A percentile compares a stretch with the other conserved stretches of the same genome.
Conservation (phyloP, 768 basidiomycete genomes). For the Pleurotus tuoliensis region DNA sequence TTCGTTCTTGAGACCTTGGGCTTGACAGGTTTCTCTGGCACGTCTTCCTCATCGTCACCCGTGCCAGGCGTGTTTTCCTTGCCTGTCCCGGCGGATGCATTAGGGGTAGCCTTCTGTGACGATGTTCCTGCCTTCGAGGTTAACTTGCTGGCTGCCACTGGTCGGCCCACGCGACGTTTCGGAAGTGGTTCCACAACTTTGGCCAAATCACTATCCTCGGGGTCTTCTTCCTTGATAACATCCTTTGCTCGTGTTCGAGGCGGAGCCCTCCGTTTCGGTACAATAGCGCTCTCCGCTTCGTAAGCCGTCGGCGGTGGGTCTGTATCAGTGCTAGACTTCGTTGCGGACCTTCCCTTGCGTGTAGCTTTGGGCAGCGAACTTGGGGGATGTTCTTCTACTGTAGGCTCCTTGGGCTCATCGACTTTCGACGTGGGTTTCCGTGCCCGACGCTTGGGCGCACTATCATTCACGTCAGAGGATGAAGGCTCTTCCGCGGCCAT, state of each 20-base stretch:
- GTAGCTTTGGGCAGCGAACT: conserved; percentile 3
- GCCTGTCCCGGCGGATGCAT: conserved; percentile 19
- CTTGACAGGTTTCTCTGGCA: conserved; percentile 21
- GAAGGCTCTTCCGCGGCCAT: not conserved
- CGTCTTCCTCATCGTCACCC: conserved; percentile 24
- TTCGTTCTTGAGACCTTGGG: conserved; percentile 31
- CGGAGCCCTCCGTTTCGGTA: not conserved
- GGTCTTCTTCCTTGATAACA: conserved; percentile 5
- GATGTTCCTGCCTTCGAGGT: conserved; percentile 29
- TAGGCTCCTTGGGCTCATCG: not conserved
- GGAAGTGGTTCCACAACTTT: not conserved
- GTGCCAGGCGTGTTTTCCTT: conserved; percentile 36
- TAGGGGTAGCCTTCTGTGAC: conserved; percentile 14
- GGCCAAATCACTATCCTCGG: not conserved
- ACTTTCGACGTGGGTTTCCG: not conserved
- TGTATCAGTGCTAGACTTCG: not conserved
- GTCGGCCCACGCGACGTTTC: conserved; percentile 1
- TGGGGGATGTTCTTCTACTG: not conserved
- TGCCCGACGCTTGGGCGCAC: not conserved
- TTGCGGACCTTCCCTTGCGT: not conserved
- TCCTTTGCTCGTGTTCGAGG: conserved; percentile 15
- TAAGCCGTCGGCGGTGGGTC: not conserved
- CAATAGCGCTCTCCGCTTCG: not conserved
- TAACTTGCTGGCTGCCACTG: conserved; percentile 11
- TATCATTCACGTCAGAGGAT: not conserved